Conservation (phyloP, 495 filamentous ascomycete species). For the Elasticomyces elasticus region DNA sequence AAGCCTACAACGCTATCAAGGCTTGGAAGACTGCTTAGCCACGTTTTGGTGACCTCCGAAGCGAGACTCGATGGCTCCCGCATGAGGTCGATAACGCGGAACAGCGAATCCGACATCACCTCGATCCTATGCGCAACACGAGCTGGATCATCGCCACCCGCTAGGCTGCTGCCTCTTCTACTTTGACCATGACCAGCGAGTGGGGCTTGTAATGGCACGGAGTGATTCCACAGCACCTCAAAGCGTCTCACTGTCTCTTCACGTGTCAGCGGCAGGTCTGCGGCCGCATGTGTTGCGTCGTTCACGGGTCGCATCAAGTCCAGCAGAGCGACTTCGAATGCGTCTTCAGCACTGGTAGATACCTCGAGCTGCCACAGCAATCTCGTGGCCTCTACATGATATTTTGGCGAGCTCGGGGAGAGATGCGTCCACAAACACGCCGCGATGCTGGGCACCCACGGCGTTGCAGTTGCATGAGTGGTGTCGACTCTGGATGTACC, state of each 20-base stretch:
- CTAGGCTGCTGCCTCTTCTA: neutral
- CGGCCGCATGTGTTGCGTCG: neutral
- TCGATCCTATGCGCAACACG: neutral
- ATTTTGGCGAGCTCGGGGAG: conserved; percentile 71
- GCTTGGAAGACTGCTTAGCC: conserved; percentile 27
- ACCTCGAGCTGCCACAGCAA: conserved; percentile 76
- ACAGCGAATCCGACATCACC: neutral
- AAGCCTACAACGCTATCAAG: neutral
- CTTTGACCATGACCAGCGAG: neutral
- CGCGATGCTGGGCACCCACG: conserved; percentile 58
- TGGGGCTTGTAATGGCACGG: neutral
- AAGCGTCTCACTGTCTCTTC: conserved; percentile 23
- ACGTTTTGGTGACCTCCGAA: conserved; percentile 32
- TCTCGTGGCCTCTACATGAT: conserved; percentile 84
- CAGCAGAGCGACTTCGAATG: conserved; percentile 1
- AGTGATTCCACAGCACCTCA: conserved; percentile 13
- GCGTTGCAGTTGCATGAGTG: conserved; percentile 2
- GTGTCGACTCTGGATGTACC: neutral
- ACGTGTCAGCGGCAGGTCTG: neutral
- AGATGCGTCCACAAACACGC: conserved; percentile 67
- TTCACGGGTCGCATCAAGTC: neutral
- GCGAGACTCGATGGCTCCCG: neutral
- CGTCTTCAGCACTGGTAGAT: conserved; percentile 64
- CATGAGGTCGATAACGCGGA: neutral
- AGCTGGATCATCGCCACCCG: neutral